Evolutionary conservation across 352 stramenopile genomes (phyloP).

Genomic region (Blastocystis sp.): DNA sequence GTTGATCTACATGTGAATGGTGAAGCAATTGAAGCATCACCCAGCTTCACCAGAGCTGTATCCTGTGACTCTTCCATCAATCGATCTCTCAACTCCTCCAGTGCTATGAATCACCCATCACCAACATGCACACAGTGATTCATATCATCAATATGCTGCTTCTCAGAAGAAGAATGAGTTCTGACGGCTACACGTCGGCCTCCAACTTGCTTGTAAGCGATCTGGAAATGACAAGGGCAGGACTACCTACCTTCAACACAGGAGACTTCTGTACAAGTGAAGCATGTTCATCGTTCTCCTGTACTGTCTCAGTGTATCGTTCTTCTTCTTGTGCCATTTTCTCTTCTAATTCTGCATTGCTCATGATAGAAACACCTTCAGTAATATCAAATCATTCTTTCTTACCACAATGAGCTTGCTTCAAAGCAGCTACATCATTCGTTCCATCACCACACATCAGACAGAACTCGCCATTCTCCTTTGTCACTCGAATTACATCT

Average conservation of each 20-base stretch:
- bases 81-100: constrained; percentile 64
- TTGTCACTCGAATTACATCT: constrained; percentile 85
- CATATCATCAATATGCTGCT: neutral
- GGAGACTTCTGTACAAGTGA: neutral
- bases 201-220: neutral
- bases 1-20: constrained; percentile 88
- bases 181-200: neutral
- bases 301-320: constrained; percentile 43
- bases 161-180: constrained; percentile 22
- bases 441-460: constrained; percentile 96
- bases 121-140: neutral
- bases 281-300: constrained; percentile 3
- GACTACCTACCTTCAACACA: neutral
- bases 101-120: neutral
- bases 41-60: constrained; percentile 90
- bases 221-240: neutral
- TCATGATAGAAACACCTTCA: constrained; percentile 80
- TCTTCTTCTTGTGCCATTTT: constrained; percentile 64
- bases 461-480: constrained; percentile 80
- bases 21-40: constrained; percentile 94
- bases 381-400: neutral
- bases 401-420: constrained; percentile 81
- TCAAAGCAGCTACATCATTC: constrained; percentile 91
- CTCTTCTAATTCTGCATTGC: constrained; percentile 74
- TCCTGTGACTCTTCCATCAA: constrained; percentile 68